phyloP scores from a whole-genome alignment of 805 yeast genomes.

The Ogataea pini region DNA sequence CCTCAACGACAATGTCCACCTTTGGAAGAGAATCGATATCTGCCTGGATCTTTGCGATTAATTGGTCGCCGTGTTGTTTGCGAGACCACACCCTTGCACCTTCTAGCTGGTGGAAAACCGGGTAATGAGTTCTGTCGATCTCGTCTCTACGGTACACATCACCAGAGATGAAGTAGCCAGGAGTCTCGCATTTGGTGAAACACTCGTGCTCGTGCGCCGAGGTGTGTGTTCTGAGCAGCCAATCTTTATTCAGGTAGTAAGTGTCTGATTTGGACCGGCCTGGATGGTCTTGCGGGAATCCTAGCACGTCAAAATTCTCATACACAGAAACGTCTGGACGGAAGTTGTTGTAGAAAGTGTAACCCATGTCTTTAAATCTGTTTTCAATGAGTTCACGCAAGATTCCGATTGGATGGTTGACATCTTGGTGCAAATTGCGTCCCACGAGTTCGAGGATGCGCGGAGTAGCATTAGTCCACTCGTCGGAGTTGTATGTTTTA shows the following conservation, averaged over 20 bases:
- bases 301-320: conserved; percentile 89
- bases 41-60: conserved; percentile 46
- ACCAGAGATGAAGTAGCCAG: conserved; percentile 91
- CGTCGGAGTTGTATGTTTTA: conserved; percentile 58
- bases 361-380: conserved; percentile 64
- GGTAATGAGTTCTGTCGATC: conserved; percentile 93
- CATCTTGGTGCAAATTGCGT: conserved; percentile 70
- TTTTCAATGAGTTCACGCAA: conserved; percentile 71
- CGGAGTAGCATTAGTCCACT: conserved; percentile 84
- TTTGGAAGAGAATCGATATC: conserved; percentile 70
- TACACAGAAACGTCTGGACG: conserved; percentile 77
- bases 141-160: conserved; percentile 96
- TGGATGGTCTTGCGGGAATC: conserved; percentile 89
- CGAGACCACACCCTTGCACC: conserved; percentile 88
- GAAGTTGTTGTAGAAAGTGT: conserved; percentile 77
- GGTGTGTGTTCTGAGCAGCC: conserved; percentile 87
- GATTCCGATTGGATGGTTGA: conserved; percentile 88
- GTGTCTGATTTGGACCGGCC: conserved; percentile 93
- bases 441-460: conserved; percentile 67
- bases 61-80: conserved; percentile 36
- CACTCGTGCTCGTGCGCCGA: conserved; percentile 95
- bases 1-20: conserved; percentile 74
- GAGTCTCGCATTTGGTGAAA: conserved; percentile 62
- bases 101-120: conserved; percentile 97
- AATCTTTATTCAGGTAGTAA: conserved; percentile 75